Conservation (phyloP, 495 filamentous ascomycete species). For the Xeromyces bisporus region DNA sequence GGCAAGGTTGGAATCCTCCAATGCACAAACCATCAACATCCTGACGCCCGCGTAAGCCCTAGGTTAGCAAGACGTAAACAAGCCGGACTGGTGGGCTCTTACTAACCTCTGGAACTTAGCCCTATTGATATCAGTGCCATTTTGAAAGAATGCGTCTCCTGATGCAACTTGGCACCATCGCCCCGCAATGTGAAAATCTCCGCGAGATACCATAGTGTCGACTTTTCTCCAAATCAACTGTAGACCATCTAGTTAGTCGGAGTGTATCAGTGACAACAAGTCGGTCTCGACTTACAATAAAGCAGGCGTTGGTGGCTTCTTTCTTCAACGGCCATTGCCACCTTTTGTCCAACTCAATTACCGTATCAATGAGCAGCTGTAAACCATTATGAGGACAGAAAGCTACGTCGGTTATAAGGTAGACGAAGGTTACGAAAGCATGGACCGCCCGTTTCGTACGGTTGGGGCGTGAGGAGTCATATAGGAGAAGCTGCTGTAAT, state of each 20-base stretch:
- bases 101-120: slow-evolving; percentile 51
- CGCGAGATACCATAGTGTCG: slow-evolving; percentile 36
- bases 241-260: background rate
- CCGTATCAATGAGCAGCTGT: slow-evolving; percentile 17
- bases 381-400: slow-evolving; percentile 7
- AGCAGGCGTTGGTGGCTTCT: slow-evolving; percentile 48
- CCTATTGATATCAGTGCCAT: slow-evolving; percentile 43
- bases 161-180: slow-evolving; percentile 59
- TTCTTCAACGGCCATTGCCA: slow-evolving; percentile 25
- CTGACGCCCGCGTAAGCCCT: too few species aligned
- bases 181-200: slow-evolving; percentile 37
- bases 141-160: slow-evolving; percentile 41
- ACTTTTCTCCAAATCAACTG: slow-evolving; percentile 66
- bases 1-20: slow-evolving; percentile 35
- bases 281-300: slow-evolving; percentile 53
- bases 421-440: slow-evolving; percentile 41
- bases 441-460: too few species aligned
- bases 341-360: slow-evolving; percentile 19
- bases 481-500: slow-evolving; percentile 42
- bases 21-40: slow-evolving; percentile 50
- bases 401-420: slow-evolving; percentile 31
- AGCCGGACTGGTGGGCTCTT: too few species aligned
- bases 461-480: too few species aligned
- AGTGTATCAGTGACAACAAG: too few species aligned
- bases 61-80: too few species aligned